Conservation (phyloP, 2,329 filamentous ascomycete species). For the Paecilomyces formosus region DNA sequence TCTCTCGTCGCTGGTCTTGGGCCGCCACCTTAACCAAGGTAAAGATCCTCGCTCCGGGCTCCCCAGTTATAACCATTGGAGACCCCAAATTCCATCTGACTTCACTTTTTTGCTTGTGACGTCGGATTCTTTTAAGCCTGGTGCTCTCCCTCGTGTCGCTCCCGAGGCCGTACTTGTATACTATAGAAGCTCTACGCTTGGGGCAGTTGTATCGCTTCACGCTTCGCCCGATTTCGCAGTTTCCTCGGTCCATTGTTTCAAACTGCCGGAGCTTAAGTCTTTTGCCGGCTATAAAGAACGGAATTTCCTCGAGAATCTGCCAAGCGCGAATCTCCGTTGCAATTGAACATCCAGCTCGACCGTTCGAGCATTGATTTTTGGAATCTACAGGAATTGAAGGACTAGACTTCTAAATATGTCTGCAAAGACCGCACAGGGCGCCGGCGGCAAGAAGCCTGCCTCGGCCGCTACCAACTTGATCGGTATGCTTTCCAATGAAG, state of each 20-base stretch:
- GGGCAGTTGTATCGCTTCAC: background rate
- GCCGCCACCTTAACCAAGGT: background rate
- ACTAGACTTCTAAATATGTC: conserved; percentile 43
- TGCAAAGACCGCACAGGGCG: conserved; percentile 50
- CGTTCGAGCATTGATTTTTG: background rate
- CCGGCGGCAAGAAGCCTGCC: conserved; percentile 65
- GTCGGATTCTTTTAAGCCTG: background rate
- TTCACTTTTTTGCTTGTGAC: background rate
- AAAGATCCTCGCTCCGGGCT: background rate
- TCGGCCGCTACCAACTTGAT: conserved; percentile 87
- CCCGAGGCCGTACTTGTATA: background rate
- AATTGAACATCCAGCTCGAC: background rate
- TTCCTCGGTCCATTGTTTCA: background rate
- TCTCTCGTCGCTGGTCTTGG: background rate
- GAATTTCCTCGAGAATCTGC: background rate
- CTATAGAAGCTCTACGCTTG: background rate
- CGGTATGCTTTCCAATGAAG: conserved; percentile 48
- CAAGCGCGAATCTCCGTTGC: background rate
- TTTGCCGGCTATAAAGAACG: background rate
- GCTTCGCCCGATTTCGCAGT: background rate
- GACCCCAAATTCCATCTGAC: background rate
- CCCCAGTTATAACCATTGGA: background rate
- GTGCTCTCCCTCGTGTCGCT: background rate
- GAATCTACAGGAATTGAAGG: background rate
- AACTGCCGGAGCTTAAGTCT: background rate